A percentile compares a stretch with the other conserved stretches of the same genome.
These are phyloP conservation scores for Kluyveromyces starmeri DNA, from an alignment of 805 yeast species.

Conservation along the genomic window DNA sequence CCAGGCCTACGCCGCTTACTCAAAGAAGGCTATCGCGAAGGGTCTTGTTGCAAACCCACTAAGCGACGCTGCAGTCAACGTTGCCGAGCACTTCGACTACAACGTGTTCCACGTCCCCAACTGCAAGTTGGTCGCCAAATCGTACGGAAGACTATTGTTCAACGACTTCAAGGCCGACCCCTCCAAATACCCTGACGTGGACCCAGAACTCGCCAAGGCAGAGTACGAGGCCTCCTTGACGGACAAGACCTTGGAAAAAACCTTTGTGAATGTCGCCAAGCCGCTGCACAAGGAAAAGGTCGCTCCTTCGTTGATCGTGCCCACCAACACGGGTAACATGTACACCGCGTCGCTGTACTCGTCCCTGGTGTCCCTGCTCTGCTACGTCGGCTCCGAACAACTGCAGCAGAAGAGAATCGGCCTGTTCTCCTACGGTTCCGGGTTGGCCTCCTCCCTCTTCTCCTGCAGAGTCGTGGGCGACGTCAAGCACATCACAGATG, in stretches of 20 bases:
- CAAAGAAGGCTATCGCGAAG: slow-evolving; percentile 56
- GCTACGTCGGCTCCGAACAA: slow-evolving; percentile 61
- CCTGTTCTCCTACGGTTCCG: slow-evolving; percentile 95
- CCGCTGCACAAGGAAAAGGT: slow-evolving; percentile 59
- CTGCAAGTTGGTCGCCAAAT: slow-evolving; percentile 88
- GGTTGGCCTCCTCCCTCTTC: slow-evolving; percentile 86
- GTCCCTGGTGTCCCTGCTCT: slow-evolving; percentile 72
- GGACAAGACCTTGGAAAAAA: slow-evolving; percentile 77
- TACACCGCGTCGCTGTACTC: slow-evolving; percentile 93
- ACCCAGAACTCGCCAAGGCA: slow-evolving; percentile 38
- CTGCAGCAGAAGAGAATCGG: slow-evolving; percentile 82
- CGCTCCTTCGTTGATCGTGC: slow-evolving; percentile 69
- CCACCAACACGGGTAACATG: slow-evolving; percentile 97
- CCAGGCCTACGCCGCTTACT: slow-evolving; percentile 72
- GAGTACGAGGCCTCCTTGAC: slow-evolving; percentile 70
- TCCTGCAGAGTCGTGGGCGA: slow-evolving; percentile 78
- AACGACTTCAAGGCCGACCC: slow-evolving; percentile 78
- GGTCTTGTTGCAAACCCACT: slow-evolving; percentile 37
- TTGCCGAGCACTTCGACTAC: slow-evolving; percentile 74
- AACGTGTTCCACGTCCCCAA: slow-evolving; percentile 97
- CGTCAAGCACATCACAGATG: slow-evolving; percentile 52
- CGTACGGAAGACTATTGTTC: slow-evolving; percentile 85
- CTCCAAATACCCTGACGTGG: slow-evolving; percentile 52
- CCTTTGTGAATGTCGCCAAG: slow-evolving; percentile 71
- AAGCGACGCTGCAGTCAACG: slow-evolving; percentile 52